Evolutionary conservation across 2,329 filamentous ascomycete genomes (phyloP).

Genomic region (Verticillium longisporum): DNA sequence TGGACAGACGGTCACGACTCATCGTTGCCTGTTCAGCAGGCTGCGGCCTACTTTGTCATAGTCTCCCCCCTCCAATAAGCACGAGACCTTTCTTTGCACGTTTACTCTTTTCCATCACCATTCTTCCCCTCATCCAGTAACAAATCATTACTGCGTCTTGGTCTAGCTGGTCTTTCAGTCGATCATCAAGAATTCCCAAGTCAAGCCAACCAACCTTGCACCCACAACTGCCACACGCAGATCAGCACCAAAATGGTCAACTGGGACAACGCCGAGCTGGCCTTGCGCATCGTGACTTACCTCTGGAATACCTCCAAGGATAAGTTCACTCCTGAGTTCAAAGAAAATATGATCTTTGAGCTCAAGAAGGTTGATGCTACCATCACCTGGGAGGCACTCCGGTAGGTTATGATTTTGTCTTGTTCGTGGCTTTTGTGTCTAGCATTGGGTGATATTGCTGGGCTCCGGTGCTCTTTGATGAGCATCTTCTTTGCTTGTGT

Average conservation of each 20-base stretch:
- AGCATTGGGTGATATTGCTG: not conserved
- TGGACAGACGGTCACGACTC: too few species aligned
- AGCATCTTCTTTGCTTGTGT: not conserved
- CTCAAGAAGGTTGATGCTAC: constrained; percentile 23
- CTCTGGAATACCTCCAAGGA: constrained; percentile 23
- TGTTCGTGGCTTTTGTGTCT: not conserved
- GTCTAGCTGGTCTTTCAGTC: too few species aligned
- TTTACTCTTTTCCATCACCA: not conserved
- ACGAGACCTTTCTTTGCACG: not conserved
- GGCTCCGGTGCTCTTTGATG: not conserved
- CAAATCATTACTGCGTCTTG: not conserved
- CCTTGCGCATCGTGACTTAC: constrained; percentile 23
- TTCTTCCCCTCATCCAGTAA: not conserved
- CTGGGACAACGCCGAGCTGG: constrained; percentile 26
- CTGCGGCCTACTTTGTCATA: too few species aligned
- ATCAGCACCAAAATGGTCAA: constrained; percentile 5
- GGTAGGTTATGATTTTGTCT: constrained; percentile 25
- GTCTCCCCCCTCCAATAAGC: too few species aligned
- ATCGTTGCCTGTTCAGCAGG: too few species aligned
- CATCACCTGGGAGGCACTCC: constrained; percentile 37
- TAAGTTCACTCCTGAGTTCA: constrained; percentile 19
- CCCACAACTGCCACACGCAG: too few species aligned
- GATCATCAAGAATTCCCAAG: not conserved
- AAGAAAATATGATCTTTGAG: constrained; percentile 22
- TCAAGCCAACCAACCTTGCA: not conserved